phyloP scores from a whole-genome alignment of 441 rosid species.

The Hypseocharis bilobata region DNA sequence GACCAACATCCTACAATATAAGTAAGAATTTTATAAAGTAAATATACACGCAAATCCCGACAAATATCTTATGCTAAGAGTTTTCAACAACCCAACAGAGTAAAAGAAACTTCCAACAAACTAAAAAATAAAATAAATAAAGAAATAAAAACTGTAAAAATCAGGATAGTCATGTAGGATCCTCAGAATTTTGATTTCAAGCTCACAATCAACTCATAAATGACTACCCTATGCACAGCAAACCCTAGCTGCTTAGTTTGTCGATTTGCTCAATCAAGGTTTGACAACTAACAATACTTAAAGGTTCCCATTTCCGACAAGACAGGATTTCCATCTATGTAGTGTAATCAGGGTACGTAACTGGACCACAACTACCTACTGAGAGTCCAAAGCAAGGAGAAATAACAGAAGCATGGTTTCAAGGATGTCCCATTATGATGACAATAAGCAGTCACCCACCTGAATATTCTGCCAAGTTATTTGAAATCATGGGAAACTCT shows the following conservation, averaged over 20 bases:
- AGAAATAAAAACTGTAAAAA: too few species aligned
- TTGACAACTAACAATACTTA: not conserved
- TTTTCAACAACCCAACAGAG: not conserved
- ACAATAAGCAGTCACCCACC: not conserved
- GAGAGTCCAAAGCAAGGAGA: not conserved
- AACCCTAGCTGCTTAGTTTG: too few species aligned
- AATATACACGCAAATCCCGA: not conserved
- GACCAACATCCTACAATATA: constrained; percentile 43
- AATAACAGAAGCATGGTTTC: not conserved
- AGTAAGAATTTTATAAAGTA: constrained; percentile 2
- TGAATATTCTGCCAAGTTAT: not conserved
- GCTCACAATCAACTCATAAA: too few species aligned
- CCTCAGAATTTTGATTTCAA: too few species aligned
- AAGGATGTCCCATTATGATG: not conserved
- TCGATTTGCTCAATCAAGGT: too few species aligned
- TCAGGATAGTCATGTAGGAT: too few species aligned
- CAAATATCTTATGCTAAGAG: not conserved
- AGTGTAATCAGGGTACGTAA: not conserved
- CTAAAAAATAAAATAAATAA: too few species aligned
- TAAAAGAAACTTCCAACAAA: not conserved
- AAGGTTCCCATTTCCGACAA: not conserved
- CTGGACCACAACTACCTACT: not conserved
- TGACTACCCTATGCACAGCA: too few species aligned
- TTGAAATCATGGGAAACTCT: not conserved
- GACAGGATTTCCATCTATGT: not conserved